These are phyloP conservation scores for Haplosporangium gracile DNA, from an alignment of 192 early-diverging fungal genomes.

Conservation along the genomic window DNA sequence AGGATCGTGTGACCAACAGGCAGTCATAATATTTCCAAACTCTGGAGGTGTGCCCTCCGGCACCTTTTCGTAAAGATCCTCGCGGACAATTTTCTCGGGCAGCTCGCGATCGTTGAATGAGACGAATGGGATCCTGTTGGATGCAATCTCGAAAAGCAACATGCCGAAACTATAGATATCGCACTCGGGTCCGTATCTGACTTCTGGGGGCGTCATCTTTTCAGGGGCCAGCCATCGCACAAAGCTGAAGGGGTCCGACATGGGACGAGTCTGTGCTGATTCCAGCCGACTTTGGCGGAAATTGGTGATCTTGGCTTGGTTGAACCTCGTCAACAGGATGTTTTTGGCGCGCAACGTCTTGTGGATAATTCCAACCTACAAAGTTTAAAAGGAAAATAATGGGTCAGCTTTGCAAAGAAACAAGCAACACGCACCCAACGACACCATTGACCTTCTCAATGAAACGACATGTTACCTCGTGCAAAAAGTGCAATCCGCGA, in stretches of 20 bases:
- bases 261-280: slow-evolving; percentile 42
- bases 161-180: slow-evolving; percentile 56
- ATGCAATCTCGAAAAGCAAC: slow-evolving; percentile 52
- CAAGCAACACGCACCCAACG: neutral
- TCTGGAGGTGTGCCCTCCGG: slow-evolving; percentile 33
- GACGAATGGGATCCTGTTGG: slow-evolving; percentile 38
- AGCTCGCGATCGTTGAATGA: slow-evolving; percentile 24
- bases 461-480: slow-evolving; percentile 27
- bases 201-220: slow-evolving; percentile 47
- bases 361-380: slow-evolving; percentile 51
- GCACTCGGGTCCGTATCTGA: slow-evolving; percentile 45
- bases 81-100: slow-evolving; percentile 50
- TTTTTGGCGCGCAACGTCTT: slow-evolving; percentile 54
- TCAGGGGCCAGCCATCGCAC: slow-evolving; percentile 54
- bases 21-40: slow-evolving; percentile 49
- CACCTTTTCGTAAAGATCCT: slow-evolving; percentile 42
- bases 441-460: neutral
- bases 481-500: slow-evolving; percentile 39
- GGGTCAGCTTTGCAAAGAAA: neutral
- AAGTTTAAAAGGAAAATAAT: neutral
- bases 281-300: slow-evolving; percentile 53
- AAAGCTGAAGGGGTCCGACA: slow-evolving; percentile 56
- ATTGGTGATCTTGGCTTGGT: slow-evolving; percentile 52
- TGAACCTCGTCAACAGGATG: slow-evolving; percentile 39
- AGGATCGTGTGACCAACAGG: slow-evolving; percentile 53